phyloP scores from a whole-genome alignment of 2,329 filamentous ascomycete genomes.

The Tolypocladium nubicola region DNA sequence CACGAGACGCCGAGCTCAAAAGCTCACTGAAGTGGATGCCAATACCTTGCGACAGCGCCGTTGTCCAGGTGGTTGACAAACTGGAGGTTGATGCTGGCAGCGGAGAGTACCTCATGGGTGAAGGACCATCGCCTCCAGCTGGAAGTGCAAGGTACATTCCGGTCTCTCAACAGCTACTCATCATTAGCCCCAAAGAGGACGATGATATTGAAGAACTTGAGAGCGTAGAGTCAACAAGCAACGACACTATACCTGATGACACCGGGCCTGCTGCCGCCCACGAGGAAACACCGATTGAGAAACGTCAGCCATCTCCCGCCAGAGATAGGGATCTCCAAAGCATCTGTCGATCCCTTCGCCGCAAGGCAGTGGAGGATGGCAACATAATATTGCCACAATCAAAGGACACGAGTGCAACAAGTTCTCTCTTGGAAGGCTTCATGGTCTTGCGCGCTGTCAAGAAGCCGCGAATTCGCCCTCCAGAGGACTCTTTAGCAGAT shows the following conservation, averaged over 20 bases:
- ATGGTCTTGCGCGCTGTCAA: conserved; percentile 20
- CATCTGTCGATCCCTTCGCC: background rate
- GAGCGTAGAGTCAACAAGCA: no score
- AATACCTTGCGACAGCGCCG: conserved; percentile 4
- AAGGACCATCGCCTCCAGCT: background rate
- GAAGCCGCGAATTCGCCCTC: conserved; percentile 5
- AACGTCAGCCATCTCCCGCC: background rate
- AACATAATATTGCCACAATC: conserved; percentile 6
- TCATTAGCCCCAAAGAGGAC: conserved; percentile 9
- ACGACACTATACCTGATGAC: background rate
- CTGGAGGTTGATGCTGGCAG: conserved; percentile 1
- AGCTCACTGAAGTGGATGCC: conserved; percentile 15
- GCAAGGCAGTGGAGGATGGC: background rate
- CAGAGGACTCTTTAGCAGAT: background rate
- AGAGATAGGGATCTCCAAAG: background rate
- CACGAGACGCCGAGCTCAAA: conserved; percentile 3
- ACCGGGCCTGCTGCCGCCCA: background rate
- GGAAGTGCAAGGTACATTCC: conserved; percentile 10
- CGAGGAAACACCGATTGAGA: background rate
- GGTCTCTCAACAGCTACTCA: background rate
- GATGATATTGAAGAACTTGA: conserved; percentile 10
- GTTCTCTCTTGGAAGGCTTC: conserved; percentile 18
- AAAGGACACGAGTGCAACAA: conserved; percentile 12
- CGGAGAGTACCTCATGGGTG: conserved; percentile 7
- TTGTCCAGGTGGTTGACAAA: conserved; percentile 6